Conservation (phyloP, 352 stramenopile genomes). For the Pseudoperonospora humuli region DNA sequence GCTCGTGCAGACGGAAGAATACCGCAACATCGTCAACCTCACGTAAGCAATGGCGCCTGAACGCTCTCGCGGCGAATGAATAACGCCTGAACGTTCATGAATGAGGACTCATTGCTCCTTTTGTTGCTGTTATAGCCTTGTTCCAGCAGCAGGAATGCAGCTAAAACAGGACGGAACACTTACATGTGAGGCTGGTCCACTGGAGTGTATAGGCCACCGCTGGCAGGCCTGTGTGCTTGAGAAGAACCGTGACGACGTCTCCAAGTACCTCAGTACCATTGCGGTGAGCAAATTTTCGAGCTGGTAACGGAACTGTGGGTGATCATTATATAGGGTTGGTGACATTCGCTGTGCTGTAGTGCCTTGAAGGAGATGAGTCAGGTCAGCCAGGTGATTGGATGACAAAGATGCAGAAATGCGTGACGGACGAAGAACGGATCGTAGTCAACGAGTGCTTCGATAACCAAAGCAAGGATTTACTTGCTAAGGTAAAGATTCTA, state of each 20-base stretch:
- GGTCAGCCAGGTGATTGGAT: constrained; percentile 60
- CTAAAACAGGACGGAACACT: constrained; percentile 46
- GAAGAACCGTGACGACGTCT: constrained; percentile 57
- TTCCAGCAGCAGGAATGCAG: constrained; percentile 63
- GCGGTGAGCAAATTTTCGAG: constrained; percentile 30
- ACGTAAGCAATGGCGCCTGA: constrained; percentile 24
- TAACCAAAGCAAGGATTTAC: constrained; percentile 40
- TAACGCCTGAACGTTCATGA: too few relatives aligned
- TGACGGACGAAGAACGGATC: constrained; percentile 47
- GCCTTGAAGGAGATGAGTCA: constrained; percentile 69
- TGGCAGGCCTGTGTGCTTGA: constrained; percentile 70
- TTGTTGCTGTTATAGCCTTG: constrained; percentile 30
- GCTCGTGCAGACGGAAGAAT: constrained; percentile 60
- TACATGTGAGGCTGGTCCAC: constrained; percentile 46
- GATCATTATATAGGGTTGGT: not conserved
- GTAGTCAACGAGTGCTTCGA: constrained; percentile 55
- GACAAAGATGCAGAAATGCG: constrained; percentile 63
- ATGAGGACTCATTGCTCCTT: not conserved
- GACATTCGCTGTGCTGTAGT: constrained; percentile 21
- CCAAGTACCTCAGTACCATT: constrained; percentile 69
- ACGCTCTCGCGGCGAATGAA: not conserved
- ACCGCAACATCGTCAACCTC: constrained; percentile 62
- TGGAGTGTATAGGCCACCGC: constrained; percentile 71
- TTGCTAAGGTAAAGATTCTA: constrained; percentile 28
- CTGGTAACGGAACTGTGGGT: not conserved